phyloP scores from a whole-genome alignment of 805 yeast species.

The Sungouiella blattae region DNA sequence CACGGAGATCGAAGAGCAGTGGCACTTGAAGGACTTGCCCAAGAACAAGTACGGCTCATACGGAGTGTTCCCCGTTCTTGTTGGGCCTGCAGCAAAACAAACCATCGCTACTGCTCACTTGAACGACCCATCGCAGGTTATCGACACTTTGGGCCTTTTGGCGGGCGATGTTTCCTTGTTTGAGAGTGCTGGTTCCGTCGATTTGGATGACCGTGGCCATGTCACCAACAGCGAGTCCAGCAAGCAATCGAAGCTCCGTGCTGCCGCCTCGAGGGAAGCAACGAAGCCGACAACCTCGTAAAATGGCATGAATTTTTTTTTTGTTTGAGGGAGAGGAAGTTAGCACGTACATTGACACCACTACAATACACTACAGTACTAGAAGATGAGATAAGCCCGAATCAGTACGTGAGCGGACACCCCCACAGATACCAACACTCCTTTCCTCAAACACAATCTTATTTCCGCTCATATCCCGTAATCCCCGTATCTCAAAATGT shows the following conservation, averaged over 20 bases:
- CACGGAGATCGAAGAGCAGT: conserved; percentile 53
- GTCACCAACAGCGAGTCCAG: conserved; percentile 46
- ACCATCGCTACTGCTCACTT: conserved; percentile 85
- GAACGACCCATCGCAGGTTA: conserved; percentile 76
- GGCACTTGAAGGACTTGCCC: conserved; percentile 42
- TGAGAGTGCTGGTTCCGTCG: conserved; percentile 74
- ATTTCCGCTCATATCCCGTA: too few relatives aligned
- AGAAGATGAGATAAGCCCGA: too few relatives aligned
- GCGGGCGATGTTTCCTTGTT: conserved; percentile 76
- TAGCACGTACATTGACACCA: too few relatives aligned
- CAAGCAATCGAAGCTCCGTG: conserved; percentile 36
- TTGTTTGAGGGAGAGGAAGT: too few relatives aligned
- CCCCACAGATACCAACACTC: too few relatives aligned
- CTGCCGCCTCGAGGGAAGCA: conserved; percentile 12
- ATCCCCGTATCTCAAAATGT: too few relatives aligned
- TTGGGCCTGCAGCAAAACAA: conserved; percentile 85
- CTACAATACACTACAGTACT: too few relatives aligned
- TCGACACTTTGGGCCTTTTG: conserved; percentile 77
- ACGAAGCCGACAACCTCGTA: conserved; percentile 1
- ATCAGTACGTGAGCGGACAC: too few relatives aligned
- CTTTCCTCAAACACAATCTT: too few relatives aligned
- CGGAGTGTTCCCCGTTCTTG: conserved; percentile 82
- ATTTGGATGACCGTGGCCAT: conserved; percentile 76
- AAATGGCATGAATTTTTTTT: too few relatives aligned
- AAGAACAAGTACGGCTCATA: conserved; percentile 47